A percentile compares a stretch with the other conserved stretches of the same genome.
Conservation (phyloP, 176 grass and related monocot species). For the Thinopyrum elongatum region DNA sequence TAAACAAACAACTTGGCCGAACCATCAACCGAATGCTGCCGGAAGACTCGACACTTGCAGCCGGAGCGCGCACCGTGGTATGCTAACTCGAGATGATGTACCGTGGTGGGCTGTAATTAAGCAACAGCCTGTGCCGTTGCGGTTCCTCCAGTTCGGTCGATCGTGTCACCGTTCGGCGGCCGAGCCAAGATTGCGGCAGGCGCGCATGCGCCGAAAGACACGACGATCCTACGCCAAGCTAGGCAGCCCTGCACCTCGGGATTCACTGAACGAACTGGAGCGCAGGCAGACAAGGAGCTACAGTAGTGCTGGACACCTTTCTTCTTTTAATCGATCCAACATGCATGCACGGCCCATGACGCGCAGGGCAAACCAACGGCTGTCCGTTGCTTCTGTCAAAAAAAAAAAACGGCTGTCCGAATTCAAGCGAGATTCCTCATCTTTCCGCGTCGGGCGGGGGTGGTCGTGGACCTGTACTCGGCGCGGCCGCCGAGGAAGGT, state of each 20-base stretch:
- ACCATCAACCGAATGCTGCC: no score
- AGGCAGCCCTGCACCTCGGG: background rate
- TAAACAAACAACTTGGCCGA: background rate
- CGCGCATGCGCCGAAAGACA: background rate
- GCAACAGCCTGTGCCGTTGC: background rate
- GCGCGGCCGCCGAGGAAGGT: background rate
- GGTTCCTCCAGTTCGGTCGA: background rate
- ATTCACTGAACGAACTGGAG: background rate
- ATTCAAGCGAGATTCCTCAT: background rate
- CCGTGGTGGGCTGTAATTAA: background rate
- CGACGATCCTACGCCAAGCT: background rate
- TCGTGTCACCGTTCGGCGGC: background rate
- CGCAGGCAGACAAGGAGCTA: background rate
- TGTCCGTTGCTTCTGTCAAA: no score
- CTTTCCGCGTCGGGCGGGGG: no score
- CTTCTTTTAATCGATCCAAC: background rate
- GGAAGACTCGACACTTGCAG: no score
- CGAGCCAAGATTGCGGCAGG: background rate
- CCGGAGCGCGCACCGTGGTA: no score
- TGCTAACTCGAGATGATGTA: background rate
- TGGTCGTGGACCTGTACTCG: no score
- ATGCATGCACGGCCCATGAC: background rate
- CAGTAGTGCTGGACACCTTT: background rate
- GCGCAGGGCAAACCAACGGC: background rate
- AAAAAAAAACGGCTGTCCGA: conserved; percentile 15